phyloP scores from a whole-genome alignment of 768 basidiomycete species.

The Rhizopogon vulgaris region DNA sequence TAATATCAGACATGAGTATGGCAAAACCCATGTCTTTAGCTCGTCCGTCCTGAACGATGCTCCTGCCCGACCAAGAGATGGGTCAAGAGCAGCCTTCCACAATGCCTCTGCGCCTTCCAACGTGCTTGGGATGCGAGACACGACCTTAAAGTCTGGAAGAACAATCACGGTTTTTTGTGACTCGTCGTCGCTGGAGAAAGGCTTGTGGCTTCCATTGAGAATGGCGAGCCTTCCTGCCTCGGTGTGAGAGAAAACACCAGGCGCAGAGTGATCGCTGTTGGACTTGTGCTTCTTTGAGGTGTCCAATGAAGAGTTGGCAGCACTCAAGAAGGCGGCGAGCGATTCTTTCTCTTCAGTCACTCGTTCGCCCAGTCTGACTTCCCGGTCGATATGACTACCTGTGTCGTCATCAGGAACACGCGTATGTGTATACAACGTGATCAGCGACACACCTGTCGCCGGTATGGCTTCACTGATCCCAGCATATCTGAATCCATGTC shows the following conservation, averaged over 20 bases:
- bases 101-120: constrained; percentile 61
- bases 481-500: constrained; percentile 80
- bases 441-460: constrained; percentile 54
- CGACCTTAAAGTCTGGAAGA: constrained; percentile 87
- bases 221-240: constrained; percentile 58
- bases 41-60: constrained; percentile 35
- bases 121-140: constrained; percentile 64
- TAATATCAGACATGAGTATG: constrained; percentile 86
- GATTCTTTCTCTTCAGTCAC: constrained; percentile 67
- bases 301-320: constrained; percentile 8
- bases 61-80: constrained; percentile 45
- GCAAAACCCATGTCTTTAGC: constrained; percentile 72
- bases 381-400: constrained; percentile 89
- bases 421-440: background rate
- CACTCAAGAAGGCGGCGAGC: constrained; percentile 55
- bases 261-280: constrained; percentile 13
- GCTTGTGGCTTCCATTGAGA: constrained; percentile 78
- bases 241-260: constrained; percentile 55
- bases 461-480: constrained; percentile 81
- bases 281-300: constrained; percentile 5
- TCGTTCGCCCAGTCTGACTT: constrained; percentile 84
- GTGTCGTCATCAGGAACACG: constrained; percentile 5
- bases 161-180: constrained; percentile 76
- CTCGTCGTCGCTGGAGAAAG: constrained; percentile 54
- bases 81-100: constrained; percentile 60